Evolutionary conservation across 495 filamentous ascomycete genomes (phyloP), one percentile per base, ranked within the genome.

Genomic region (Cairneyella variabilis): DNA sequence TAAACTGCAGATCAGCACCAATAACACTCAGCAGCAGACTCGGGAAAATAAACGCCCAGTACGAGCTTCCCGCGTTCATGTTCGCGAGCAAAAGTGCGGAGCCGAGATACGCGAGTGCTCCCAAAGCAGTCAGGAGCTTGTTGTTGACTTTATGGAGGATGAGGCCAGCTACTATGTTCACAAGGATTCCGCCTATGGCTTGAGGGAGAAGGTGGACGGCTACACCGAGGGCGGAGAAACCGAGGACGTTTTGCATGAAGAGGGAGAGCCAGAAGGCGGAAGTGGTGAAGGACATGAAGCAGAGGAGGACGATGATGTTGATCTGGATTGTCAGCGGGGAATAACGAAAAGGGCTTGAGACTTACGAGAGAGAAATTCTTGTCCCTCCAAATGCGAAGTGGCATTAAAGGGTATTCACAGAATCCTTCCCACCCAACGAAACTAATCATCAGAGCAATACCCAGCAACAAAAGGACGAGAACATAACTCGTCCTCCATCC

Each of bases 401-500:
- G 78, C 75, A 84, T 78, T 49, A 82, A 49, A 8, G 78, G 80
- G 16, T 68, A 61, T 4, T 71, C 63, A 26, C 66, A 70, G 8
- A 69, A 66, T 11, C 63, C 70, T 63, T 89, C 79, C 84, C 85
- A 88, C 39, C 75, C 66, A 7, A 80, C 63, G 55, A 89, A 89
- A 1, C 64, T 46, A 1, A 64, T 67, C 3, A 87, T 72, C 1
- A 88, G 52, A 10, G 73, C 44, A 14, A 85, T 56, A 3, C 83
- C 83, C 16, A 87, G 65, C 34, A 82, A 66, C 36, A 88, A 71
- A 28, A 89, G 69, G 2, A 71, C 78, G 16, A 85, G 72, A 12
- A 89, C 77, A 59, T 84, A 84, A 9, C 76, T 68, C 7, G 73
- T 76, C 27, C 63, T 60, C 84, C 85, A 89, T 20, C 84, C 83